Evolutionary conservation across 169 alveolate genomes (phyloP), one percentile per base, ranked within the genome.

Genomic region (Plasmodium malariae): DNA sequence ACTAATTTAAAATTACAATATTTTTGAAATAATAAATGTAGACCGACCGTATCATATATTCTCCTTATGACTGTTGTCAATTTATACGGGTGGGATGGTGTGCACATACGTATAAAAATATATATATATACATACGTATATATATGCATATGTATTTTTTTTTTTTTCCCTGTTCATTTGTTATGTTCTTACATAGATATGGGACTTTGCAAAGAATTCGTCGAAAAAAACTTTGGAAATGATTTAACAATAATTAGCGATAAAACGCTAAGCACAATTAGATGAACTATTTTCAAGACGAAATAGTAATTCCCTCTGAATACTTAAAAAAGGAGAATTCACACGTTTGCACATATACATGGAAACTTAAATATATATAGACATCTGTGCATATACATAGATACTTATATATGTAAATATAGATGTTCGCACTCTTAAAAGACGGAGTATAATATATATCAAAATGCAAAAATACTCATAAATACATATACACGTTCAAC

Each of bases 221-320:
- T 59, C 9, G 65, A 51, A 80, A 80, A 80, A 30, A 80, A 9
- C 17, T 54, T 21, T 1, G 90, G 45, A 49, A 40, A 80, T 17
- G 65, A 48, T 80, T 80, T 80, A 17, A 19, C 34, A 65, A 80
- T 65, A 2, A 65, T 49, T 21, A 80, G 21, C 24, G 90, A 34
- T 17, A 51, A 17, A 9, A 80, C 3, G 48, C 83, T 48, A 14
- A 80, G 80, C 14, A 63, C 71, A 63, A 51, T 24, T 28, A 80
- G 37, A 54, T 80, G 90, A n/a, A 65, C 69, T n/a, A 55, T 37
- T 54, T 80, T 80, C 34, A 80, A 69, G 28, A 65, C 28, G 19
- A 80, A 4, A 30, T 80, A 80, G 11, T 63, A 63, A 55, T 67
- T 80, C 21, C 90, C 90, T 26, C 36, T 63, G 14, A 80, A 24